These are phyloP conservation scores for Fusarium drepaniforme DNA, from an alignment of 2,329 filamentous ascomycete genomes.

Conservation along the genomic window DNA sequence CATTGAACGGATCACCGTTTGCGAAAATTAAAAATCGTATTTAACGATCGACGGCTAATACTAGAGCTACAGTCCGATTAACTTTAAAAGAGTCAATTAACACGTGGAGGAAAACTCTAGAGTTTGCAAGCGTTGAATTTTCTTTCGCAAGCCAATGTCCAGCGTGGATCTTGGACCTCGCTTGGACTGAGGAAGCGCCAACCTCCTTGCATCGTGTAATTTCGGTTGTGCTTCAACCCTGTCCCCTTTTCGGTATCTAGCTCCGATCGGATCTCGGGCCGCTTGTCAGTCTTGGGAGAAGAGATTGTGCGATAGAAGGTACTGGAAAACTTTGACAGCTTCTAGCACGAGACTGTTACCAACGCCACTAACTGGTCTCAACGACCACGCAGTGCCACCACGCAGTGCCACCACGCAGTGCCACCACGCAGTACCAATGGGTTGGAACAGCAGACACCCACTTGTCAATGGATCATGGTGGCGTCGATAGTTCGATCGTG, in stretches of 20 bases:
- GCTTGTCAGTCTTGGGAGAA: background rate
- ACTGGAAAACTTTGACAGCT: background rate
- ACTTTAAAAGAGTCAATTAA: background rate
- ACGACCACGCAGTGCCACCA: too few relatives aligned
- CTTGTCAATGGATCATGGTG: background rate
- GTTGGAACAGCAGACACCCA: background rate
- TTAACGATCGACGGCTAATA: background rate
- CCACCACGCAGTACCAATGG: too few relatives aligned
- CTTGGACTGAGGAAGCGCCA: background rate
- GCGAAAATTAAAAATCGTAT: background rate
- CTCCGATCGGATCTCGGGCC: background rate
- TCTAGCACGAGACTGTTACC: background rate
- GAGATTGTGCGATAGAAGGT: background rate
- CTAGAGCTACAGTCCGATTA: background rate
- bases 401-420: too few relatives aligned
- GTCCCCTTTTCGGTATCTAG: background rate
- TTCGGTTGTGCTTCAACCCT: background rate
- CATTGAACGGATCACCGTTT: background rate
- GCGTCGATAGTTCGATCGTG: background rate
- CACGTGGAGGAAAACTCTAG: background rate
- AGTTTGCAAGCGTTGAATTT: background rate
- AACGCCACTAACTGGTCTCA: background rate
- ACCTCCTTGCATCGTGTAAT: background rate
- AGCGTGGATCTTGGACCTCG: background rate
- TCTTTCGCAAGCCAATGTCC: background rate